Evolutionary conservation across 768 basidiomycete species (phyloP), one percentile per base, ranked within the genome.

Genomic region (Boletus huronensis): DNA sequence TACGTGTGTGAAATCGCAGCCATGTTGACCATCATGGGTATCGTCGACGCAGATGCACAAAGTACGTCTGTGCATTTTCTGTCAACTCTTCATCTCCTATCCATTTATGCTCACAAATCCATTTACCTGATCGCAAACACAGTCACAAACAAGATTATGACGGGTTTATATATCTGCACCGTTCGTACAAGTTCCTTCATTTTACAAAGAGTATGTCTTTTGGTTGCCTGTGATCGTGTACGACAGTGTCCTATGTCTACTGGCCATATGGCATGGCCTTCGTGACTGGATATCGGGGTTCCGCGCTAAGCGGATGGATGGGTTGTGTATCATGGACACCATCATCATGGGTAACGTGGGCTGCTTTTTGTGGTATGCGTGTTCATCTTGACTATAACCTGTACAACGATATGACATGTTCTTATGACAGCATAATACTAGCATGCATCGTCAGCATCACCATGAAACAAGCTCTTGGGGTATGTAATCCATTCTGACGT

Each of bases 1-100:
- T 62, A 49, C 6, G 3, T 62, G 29, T 53, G 48, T 11, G 41
- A 55, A 39, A 10, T 46, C 4, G 19, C 29, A 45, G n/a, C 44
- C 13, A 13, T 28, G 25, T 16, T 28, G 0, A 38, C 31, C 3
- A 47, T 64, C 28, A 21, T 21, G 26, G 26, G 28, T 8, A 8
- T 28, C 28, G 8, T 28, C 9, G 28, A 28, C 28, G 28, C 28
- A 28, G 1, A 28, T 9, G 7, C 9, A 28, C 28, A 28, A 28
- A 1, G 28, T 28, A 28, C 28, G 28, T 26, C 26, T 26, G 26
- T 26, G 26, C 5, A 6, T 26, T 26, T 26, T 6, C 26, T 6
- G n/a, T 26, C 26, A 26, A 26, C 26, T 6, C 5, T 26, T 6
- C 26, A 26, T 26, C 26, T 11, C 42, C 26, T 44, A 13, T 26